phyloP scores from a whole-genome alignment of 176 grass and related monocot species.

The Carex kokanica region DNA sequence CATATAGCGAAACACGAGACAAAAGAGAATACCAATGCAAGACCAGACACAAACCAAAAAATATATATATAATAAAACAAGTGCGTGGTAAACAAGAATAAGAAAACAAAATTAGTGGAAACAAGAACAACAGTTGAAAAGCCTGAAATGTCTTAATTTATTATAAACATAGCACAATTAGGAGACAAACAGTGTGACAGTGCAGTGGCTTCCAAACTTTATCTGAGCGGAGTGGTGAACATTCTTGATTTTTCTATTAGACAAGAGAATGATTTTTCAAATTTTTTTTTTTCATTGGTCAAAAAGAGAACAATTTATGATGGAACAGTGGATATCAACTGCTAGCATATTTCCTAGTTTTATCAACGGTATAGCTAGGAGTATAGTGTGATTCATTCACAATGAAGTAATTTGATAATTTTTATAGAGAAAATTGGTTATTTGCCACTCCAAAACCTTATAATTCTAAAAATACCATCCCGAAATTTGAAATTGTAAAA shows the following conservation, averaged over 20 bases:
- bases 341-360: too few relatives aligned
- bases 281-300: not conserved
- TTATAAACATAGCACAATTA: not conserved
- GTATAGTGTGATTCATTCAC: not conserved
- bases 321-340: not conserved
- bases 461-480: too few relatives aligned
- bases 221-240: not conserved
- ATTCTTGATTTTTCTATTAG: not conserved
- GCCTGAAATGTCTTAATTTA: not conserved
- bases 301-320: not conserved
- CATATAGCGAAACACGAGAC: conserved; percentile 19
- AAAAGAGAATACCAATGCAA: conserved; percentile 12
- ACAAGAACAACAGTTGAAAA: not conserved
- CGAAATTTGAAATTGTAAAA: too few relatives aligned
- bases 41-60: conserved; percentile 20
- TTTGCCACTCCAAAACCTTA: too few relatives aligned
- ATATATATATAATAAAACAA: not conserved
- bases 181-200: conserved; percentile 23
- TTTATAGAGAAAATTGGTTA: too few relatives aligned
- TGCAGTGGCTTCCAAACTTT: conserved; percentile 8
- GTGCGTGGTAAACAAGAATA: not conserved
- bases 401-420: not conserved
- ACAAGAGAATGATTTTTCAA: not conserved
- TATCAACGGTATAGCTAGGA: too few relatives aligned
- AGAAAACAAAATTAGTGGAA: conserved; percentile 27